Conservation (phyloP, 1,139 yeast species). For the Cylindricascospora bacillispora region DNA sequence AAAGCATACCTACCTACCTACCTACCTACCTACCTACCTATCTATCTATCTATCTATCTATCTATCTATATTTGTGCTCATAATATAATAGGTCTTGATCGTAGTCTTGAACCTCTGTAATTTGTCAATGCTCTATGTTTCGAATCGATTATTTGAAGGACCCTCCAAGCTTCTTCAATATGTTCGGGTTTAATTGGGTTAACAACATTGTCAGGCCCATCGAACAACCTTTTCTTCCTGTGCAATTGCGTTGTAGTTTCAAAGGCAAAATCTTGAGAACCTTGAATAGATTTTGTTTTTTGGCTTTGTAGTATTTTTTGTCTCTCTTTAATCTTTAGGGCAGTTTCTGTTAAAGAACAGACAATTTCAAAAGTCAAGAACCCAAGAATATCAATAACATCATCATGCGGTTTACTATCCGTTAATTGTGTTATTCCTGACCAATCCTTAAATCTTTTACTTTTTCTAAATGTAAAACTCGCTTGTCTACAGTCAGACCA, state of each 20-base stretch:
- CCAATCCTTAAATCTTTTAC: slow-evolving; percentile 92
- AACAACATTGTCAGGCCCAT: slow-evolving; percentile 80
- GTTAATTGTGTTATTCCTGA: slow-evolving; percentile 76
- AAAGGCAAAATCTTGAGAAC: slow-evolving; percentile 19
- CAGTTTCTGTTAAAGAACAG: slow-evolving; percentile 86
- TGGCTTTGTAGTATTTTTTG: slow-evolving; percentile 39
- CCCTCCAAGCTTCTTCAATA: slow-evolving; percentile 84
- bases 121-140: slow-evolving; percentile 56
- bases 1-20: too few species aligned
- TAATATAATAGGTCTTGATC: slow-evolving; percentile 26
- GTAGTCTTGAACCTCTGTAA: slow-evolving; percentile 56
- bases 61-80: slow-evolving; percentile 27
- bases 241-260: slow-evolving; percentile 23
- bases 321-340: slow-evolving; percentile 62
- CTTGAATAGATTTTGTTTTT: slow-evolving; percentile 18
- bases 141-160: slow-evolving; percentile 51
- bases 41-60: too few species aligned
- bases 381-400: slow-evolving; percentile 90
- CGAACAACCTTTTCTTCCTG: slow-evolving; percentile 58
- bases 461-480: slow-evolving; percentile 85
- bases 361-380: slow-evolving; percentile 94
- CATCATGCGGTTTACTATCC: slow-evolving; percentile 90
- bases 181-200: slow-evolving; percentile 76
- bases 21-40: too few species aligned
- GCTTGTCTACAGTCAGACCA: slow-evolving; percentile 99